These are phyloP conservation scores for Globisporangium viniferum DNA, from an alignment of 352 stramenopile genomes.

Conservation along the genomic window DNA sequence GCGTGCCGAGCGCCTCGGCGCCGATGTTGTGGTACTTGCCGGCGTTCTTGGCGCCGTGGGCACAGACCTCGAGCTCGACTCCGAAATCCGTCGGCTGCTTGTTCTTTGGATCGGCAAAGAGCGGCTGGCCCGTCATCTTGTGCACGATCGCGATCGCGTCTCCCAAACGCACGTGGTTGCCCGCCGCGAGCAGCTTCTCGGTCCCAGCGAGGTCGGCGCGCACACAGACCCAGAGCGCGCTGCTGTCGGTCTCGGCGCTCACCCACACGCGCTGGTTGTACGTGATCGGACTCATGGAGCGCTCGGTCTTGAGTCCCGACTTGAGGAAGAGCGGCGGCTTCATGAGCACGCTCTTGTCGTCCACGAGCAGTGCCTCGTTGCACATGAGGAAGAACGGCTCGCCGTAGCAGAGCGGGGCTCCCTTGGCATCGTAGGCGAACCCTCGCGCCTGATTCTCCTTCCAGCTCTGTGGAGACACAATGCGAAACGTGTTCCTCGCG, in stretches of 20 bases:
- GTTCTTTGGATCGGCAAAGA: slow-evolving; percentile 47
- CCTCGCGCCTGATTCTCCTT: slow-evolving; percentile 33
- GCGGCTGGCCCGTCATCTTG: slow-evolving; percentile 81
- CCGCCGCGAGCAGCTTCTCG: slow-evolving; percentile 66
- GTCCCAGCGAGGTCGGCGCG: slow-evolving; percentile 57
- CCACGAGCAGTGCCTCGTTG: slow-evolving; percentile 75
- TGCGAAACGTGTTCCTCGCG: slow-evolving; percentile 65
- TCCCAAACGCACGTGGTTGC: slow-evolving; percentile 35
- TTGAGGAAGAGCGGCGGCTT: slow-evolving; percentile 79
- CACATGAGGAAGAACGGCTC: slow-evolving; percentile 81
- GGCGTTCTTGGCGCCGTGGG: slow-evolving; percentile 33
- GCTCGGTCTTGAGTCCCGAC: slow-evolving; percentile 76
- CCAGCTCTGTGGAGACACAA: slow-evolving; percentile 47
- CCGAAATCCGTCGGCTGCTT: slow-evolving; percentile 80
- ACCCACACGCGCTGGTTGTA: slow-evolving; percentile 83
- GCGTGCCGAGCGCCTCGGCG: slow-evolving; percentile 49
- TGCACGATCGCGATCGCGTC: slow-evolving; percentile 67
- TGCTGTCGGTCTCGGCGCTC: slow-evolving; percentile 56
- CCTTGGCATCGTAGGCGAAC: slow-evolving; percentile 19
- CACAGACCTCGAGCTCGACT: slow-evolving; percentile 72
- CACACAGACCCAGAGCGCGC: slow-evolving; percentile 66
- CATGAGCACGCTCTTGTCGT: slow-evolving; percentile 70
- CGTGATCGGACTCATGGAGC: slow-evolving; percentile 83
- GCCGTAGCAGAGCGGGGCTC: slow-evolving; percentile 57
- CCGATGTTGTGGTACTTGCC: slow-evolving; percentile 73